Evolutionary conservation across 129 eudicot species (phyloP).

Genomic region (Artemisia tridentata): DNA sequence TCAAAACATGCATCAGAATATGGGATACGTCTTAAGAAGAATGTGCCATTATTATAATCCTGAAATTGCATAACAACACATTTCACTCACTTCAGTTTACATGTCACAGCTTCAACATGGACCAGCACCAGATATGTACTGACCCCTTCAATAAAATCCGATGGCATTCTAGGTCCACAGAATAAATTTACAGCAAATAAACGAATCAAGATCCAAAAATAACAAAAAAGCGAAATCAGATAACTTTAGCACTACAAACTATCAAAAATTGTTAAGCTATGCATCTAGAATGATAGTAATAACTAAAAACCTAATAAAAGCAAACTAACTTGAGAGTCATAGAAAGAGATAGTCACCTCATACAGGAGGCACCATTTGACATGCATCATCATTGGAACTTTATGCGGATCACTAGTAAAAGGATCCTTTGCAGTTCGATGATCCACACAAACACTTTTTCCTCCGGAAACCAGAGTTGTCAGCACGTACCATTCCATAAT

Average conservation of each 20-base stretch:
- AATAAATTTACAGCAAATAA: not conserved
- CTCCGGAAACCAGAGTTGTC: constrained; percentile 46
- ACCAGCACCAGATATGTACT: not conserved
- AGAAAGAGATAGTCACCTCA: constrained; percentile 11
- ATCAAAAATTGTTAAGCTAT: not conserved
- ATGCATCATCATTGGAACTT: constrained; percentile 21
- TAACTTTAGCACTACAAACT: not conserved
- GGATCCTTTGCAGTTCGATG: constrained; percentile 64
- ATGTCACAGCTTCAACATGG: not conserved
- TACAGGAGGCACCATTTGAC: constrained; percentile 14
- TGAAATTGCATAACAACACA: no score
- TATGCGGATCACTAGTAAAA: constrained; percentile 44
- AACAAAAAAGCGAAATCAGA: not conserved
- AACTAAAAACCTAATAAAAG: not conserved
- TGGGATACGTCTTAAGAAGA: no score
- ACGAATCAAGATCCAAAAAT: not conserved
- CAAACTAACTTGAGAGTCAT: not conserved
- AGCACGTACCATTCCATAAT: constrained; percentile 59
- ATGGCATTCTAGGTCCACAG: not conserved
- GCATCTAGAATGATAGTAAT: not conserved
- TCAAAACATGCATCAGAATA: no score
- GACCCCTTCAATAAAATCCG: not conserved
- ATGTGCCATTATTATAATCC: no score
- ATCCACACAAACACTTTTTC: constrained; percentile 81
- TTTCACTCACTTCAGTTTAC: not conserved